Base-by-base conservation (phyloP, 2,329 filamentous ascomycete species). In the Exophiala bonariae region DNA sequence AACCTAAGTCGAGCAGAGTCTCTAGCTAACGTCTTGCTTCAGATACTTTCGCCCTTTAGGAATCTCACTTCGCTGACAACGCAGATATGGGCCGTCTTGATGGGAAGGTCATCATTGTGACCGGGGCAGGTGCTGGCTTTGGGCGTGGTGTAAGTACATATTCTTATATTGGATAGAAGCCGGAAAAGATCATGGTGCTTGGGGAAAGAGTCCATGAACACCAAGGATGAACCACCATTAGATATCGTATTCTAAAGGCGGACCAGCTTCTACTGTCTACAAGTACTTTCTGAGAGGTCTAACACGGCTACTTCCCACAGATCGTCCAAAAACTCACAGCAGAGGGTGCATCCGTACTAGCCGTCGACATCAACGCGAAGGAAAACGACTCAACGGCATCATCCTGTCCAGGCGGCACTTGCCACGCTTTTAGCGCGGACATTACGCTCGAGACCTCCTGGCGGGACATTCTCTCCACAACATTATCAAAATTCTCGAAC, bases 111-210 rank as follows among this genome's bases (percentile, higher is more conserved):
- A 49, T 49, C 18, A 31, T 49, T 26, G 47, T 49, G 4, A 49
- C 47, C n/a, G 47, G 47, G 13, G 47, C 47, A 28, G 47, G 41
- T 14, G 47, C 47, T 3, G 47, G 47, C 33, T 49, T 49, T 33
- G 47, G 47, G 9, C 35, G 47, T 13, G 47, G 47, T 17, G 35
- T 37, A 37, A 37, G 23, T 26, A n/a, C n/a, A n/a, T n/a, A n/a
- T n/a, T n/a, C n/a, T n/a, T n/a, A n/a, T n/a, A n/a, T n/a, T n/a
- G n/a, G n/a, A n/a, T n/a, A n/a, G n/a, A n/a, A 33, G 45, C 22
- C 40, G 49, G 49, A 22, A 52, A 52, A 38, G 46, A 49, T 49
- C 30, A 32, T 52, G 19, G 49, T 52, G 17, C 48, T 45, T 7
- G 49, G 49, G 16, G 49, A 23, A 10, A 45, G 40, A 10, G 45